These are phyloP conservation scores for Hirschioporus abietinus DNA, from an alignment of 768 basidiomycete species.

Conservation along the genomic window DNA sequence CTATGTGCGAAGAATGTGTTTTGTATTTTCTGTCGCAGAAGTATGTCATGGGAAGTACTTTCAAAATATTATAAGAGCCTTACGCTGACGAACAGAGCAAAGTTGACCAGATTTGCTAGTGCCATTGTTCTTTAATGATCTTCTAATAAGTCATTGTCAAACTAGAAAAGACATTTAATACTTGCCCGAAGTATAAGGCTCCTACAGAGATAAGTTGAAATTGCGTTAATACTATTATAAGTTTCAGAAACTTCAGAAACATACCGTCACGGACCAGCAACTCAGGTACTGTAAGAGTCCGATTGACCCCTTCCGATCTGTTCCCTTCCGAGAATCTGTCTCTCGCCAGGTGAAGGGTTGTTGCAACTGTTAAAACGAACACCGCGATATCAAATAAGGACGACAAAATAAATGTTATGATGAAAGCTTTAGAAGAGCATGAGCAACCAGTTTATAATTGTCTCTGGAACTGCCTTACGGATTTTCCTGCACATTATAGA, in stretches of 20 bases:
- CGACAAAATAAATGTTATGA: not conserved
- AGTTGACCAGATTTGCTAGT: not conserved
- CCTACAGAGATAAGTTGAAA: not conserved
- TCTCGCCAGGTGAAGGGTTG: not conserved
- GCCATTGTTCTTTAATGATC: not conserved
- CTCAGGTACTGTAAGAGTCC: not conserved
- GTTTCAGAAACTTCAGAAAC: not conserved
- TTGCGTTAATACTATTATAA: not conserved
- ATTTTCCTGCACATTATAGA: not conserved
- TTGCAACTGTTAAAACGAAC: not conserved
- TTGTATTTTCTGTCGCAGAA: not conserved
- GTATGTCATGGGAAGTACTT: not conserved
- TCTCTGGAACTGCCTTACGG: not conserved
- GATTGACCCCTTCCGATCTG: not conserved
- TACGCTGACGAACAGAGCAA: not conserved
- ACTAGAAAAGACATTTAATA: not conserved
- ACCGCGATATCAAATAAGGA: not conserved
- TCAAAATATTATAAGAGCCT: not conserved
- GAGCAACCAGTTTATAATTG: not conserved
- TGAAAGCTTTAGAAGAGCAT: not conserved
- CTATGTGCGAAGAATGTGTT: constrained; percentile 4
- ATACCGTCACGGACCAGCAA: not conserved
- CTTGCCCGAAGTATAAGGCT: not conserved
- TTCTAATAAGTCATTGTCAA: not conserved
- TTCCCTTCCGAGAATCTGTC: not conserved